Conservation (phyloP, 108 stramenopile species). For the Fistulifera pelliculosa region DNA sequence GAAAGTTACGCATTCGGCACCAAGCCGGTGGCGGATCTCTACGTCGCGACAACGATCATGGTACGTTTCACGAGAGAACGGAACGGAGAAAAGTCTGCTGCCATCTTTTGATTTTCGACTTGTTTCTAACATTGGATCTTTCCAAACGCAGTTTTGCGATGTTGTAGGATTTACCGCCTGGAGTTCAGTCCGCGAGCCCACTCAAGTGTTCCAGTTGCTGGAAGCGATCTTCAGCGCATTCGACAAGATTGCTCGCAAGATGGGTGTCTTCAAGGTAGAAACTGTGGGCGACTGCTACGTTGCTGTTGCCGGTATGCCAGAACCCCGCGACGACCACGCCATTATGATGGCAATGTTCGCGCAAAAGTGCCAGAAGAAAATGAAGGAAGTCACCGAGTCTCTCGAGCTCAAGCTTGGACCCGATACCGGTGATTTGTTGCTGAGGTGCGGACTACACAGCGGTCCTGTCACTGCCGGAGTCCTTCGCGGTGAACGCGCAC, state of each 20-base stretch:
- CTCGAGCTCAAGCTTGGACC: slow-evolving; percentile 22
- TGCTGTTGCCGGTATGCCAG: slow-evolving; percentile 47
- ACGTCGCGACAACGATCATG: background rate
- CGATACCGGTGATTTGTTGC: slow-evolving; percentile 15
- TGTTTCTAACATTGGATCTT: slow-evolving; percentile 28
- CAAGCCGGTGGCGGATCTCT: background rate
- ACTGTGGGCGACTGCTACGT: slow-evolving; percentile 45
- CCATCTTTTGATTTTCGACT: slow-evolving; percentile 10
- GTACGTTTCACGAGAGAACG: background rate
- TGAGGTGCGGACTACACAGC: slow-evolving; percentile 13
- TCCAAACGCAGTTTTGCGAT: slow-evolving; percentile 7
- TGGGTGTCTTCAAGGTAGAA: slow-evolving; percentile 13
- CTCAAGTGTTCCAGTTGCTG: slow-evolving; percentile 40
- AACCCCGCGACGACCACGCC: slow-evolving; percentile 42
- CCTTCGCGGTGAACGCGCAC: slow-evolving; percentile 6
- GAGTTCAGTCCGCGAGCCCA: slow-evolving; percentile 32
- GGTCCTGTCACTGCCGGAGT: slow-evolving; percentile 22
- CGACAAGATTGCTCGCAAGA: slow-evolving; percentile 21
- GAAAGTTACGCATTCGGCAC: background rate
- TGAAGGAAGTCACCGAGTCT: slow-evolving; percentile 23
- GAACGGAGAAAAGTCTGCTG: background rate
- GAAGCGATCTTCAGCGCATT: slow-evolving; percentile 41
- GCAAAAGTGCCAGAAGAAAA: slow-evolving; percentile 25
- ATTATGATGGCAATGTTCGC: slow-evolving; percentile 32
- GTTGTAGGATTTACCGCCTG: slow-evolving; percentile 44